Percentiles rank a stretch among this genome's conserved stretches.
Conservation (phyloP, 2,329 filamentous ascomycete genomes). For the Fusarium sp. region DNA sequence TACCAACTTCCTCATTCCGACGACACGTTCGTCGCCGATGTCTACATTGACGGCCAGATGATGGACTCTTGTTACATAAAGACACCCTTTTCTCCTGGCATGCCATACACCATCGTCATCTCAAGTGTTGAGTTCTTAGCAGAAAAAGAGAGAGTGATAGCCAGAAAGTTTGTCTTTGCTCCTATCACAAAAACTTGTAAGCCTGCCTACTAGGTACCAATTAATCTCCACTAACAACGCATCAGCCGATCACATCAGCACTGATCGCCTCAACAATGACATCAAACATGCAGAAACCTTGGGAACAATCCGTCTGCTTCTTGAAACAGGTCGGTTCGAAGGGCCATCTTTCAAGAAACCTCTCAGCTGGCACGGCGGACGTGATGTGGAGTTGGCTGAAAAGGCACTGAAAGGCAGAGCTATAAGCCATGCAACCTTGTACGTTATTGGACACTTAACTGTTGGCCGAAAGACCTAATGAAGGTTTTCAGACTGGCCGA, state of each 20-base stretch:
- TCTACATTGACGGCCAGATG: slow-evolving; percentile 35
- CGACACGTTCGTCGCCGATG: accelerated
- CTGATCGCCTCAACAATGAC: neutral
- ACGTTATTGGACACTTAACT: neutral
- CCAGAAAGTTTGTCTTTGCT: slow-evolving; percentile 27
- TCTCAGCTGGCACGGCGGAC: too few relatives aligned
- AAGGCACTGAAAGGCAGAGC: slow-evolving; percentile 46
- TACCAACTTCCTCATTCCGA: neutral
- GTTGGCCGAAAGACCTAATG: neutral
- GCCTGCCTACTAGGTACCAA: accelerated
- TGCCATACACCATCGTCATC: neutral
- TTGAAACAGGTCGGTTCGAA: neutral
- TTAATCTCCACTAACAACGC: neutral
- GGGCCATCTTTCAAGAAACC: too few relatives aligned
- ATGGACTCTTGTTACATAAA: too few relatives aligned
- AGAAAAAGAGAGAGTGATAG: neutral
- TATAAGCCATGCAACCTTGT: slow-evolving; percentile 42
- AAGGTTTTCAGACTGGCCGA: neutral
- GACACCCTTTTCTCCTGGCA: neutral
- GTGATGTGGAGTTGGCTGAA: slow-evolving; percentile 20
- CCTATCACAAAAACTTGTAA: slow-evolving; percentile 17
- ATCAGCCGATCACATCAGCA: neutral
- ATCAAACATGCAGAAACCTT: neutral
- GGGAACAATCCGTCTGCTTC: slow-evolving; percentile 27
- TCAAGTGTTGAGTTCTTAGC: neutral